A percentile compares a stretch with the other conserved stretches of the same genome.
Conservation (phyloP, 306 rosid species). For the Nissolia schottii region DNA sequence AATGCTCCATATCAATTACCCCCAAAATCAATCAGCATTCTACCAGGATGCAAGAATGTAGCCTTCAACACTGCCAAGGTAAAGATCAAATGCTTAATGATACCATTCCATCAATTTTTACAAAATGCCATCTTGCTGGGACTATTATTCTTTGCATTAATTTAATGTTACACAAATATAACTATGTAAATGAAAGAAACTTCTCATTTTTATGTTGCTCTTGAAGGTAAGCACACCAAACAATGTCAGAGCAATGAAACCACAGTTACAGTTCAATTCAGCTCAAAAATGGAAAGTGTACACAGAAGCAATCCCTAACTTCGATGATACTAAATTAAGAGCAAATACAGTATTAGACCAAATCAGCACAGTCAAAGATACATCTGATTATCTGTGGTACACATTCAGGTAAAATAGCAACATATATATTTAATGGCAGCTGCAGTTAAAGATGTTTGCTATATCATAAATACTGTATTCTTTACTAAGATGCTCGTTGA, state of each 20-base stretch:
- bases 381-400: conserved; percentile 47
- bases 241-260: conserved; percentile 24
- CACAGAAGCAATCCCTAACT: conserved; percentile 41
- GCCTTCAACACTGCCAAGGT: conserved; percentile 49
- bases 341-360: conserved; percentile 41
- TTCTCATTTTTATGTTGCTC: conserved; percentile 13
- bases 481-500: conserved; percentile 12
- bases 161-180: not conserved
- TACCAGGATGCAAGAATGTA: conserved; percentile 44
- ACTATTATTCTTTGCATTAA: not conserved
- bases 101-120: not conserved
- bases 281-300: conserved; percentile 34
- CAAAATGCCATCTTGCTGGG: not conserved
- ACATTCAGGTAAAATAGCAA: conserved; percentile 37
- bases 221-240: conserved; percentile 26
- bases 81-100: conserved; percentile 12
- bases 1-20: conserved; percentile 24
- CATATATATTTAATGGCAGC: not conserved
- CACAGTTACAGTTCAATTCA: conserved; percentile 25
- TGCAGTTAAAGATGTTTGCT: not conserved
- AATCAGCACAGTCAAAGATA: conserved; percentile 36
- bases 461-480: not conserved
- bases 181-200: not conserved
- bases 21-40: conserved; percentile 41
- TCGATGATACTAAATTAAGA: conserved; percentile 27